These are phyloP conservation scores for Oenanthe sinensis DNA, from an alignment of 129 eudicot species.

Conservation along the genomic window DNA sequence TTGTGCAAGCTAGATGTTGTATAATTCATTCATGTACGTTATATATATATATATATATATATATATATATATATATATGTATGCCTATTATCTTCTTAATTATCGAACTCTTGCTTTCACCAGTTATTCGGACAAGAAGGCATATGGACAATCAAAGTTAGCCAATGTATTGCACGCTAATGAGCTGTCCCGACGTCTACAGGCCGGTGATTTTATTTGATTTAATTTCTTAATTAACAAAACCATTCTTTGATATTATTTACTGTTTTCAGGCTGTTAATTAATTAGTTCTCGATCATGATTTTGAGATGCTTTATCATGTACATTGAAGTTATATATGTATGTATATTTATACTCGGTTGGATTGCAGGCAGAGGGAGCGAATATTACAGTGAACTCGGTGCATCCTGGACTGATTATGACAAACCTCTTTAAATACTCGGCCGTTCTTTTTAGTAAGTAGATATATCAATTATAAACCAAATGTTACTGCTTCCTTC, in stretches of 20 bases:
- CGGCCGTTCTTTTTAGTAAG: slow-evolving; percentile 40
- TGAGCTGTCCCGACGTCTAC: slow-evolving; percentile 66
- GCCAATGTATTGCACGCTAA: slow-evolving; percentile 81
- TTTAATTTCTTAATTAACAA: background rate
- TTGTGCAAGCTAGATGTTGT: background rate
- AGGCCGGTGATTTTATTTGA: slow-evolving; percentile 25
- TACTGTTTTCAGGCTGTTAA: background rate
- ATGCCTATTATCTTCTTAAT: too few relatives aligned
- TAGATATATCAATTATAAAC: too few relatives aligned
- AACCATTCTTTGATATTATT: background rate
- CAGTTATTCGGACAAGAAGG: slow-evolving; percentile 84
- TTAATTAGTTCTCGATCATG: background rate
- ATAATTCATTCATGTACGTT: background rate
- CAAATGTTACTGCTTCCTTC: too few relatives aligned
- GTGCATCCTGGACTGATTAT: slow-evolving; percentile 93
- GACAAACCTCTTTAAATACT: slow-evolving; percentile 76
- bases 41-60: too few relatives aligned
- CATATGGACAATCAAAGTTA: slow-evolving; percentile 89
- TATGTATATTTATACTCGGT: background rate
- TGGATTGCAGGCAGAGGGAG: slow-evolving; percentile 62
- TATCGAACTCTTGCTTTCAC: slow-evolving; percentile 4
- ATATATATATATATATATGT: too few relatives aligned
- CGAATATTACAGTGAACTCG: slow-evolving; percentile 74
- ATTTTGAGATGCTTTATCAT: background rate
- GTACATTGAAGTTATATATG: background rate